These are phyloP conservation scores for Schizonepeta tenuifolia DNA, from an alignment of 257 asterid species.

Conservation along the genomic window DNA sequence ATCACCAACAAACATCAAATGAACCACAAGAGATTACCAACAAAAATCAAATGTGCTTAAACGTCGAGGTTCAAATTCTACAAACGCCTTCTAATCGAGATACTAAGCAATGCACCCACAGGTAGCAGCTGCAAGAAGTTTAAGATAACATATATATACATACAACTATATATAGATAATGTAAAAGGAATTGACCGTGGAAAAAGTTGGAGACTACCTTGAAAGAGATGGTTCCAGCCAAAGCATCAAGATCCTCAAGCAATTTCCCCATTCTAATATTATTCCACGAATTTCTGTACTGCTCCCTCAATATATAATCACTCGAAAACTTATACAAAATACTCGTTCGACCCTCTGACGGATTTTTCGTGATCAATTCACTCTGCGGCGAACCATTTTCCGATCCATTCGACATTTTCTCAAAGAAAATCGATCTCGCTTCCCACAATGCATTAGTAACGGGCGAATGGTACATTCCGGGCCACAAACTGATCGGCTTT, in stretches of 20 bases:
- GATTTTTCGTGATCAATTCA: slow-evolving; percentile 57
- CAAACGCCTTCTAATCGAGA: no score
- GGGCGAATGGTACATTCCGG: slow-evolving; percentile 92
- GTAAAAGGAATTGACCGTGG: no score
- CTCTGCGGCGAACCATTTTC: slow-evolving; percentile 46
- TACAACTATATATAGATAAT: no score
- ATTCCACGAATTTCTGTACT: slow-evolving; percentile 92
- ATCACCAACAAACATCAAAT: no score
- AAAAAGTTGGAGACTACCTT: slow-evolving; percentile 51
- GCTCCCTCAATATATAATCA: slow-evolving; percentile 84
- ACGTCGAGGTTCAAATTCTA: no score
- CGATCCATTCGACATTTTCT: slow-evolving; percentile 40
- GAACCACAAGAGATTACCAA: no score
- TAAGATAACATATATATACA: no score
- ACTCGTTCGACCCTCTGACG: slow-evolving; percentile 73
- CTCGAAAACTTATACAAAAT: slow-evolving; percentile 65
- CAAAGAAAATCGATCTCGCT: slow-evolving; percentile 71
- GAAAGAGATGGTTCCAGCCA: slow-evolving; percentile 90
- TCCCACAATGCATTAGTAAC: slow-evolving; percentile 95
- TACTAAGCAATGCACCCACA: no score
- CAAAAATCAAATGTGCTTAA: no score
- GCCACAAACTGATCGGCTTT: slow-evolving; percentile 85
- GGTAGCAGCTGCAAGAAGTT: no score
- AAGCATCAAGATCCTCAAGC: slow-evolving; percentile 98
- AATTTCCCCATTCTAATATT: slow-evolving; percentile 85